Evolutionary conservation across 805 yeast species (phyloP).

Genomic region (Candida maesae): DNA sequence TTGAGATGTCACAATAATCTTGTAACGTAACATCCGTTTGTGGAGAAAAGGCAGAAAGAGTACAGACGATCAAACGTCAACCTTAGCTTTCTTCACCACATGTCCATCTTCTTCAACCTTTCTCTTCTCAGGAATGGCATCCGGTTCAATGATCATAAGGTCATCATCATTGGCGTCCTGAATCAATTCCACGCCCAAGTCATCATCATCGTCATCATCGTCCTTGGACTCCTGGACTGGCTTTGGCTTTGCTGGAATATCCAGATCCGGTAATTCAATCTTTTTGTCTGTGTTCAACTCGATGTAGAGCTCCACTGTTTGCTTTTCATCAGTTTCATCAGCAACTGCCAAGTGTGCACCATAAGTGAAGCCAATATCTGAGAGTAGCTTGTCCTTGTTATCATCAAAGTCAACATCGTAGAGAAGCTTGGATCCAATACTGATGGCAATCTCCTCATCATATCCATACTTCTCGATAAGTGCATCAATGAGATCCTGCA

Average conservation of each 20-base stretch:
- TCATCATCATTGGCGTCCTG: conserved; percentile 19
- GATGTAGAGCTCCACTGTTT: conserved; percentile 60
- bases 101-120: conserved; percentile 13
- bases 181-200: conserved; percentile 19
- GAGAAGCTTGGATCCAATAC: conserved; percentile 54
- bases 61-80: too few relatives aligned
- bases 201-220: conserved; percentile 21
- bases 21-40: too few relatives aligned
- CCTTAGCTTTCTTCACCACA: conserved; percentile 11
- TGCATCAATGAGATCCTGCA: conserved; percentile 49
- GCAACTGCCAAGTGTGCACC: conserved; percentile 69
- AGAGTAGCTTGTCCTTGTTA: conserved; percentile 47
- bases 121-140: conserved; percentile 23
- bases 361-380: conserved; percentile 47
- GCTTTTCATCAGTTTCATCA: conserved; percentile 73
- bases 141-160: conserved; percentile 19
- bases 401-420: conserved; percentile 91
- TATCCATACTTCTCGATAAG: conserved; percentile 50
- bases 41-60: too few relatives aligned
- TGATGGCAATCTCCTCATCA: conserved; percentile 50
- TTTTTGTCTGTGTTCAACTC: conserved; percentile 23
- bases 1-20: too few relatives aligned
- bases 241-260: conserved; percentile 28
- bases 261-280: conserved; percentile 31
- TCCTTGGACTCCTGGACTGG: conserved; percentile 21